phyloP scores from a whole-genome alignment of 345 rosid species.

The Laguncularia racemosa region DNA sequence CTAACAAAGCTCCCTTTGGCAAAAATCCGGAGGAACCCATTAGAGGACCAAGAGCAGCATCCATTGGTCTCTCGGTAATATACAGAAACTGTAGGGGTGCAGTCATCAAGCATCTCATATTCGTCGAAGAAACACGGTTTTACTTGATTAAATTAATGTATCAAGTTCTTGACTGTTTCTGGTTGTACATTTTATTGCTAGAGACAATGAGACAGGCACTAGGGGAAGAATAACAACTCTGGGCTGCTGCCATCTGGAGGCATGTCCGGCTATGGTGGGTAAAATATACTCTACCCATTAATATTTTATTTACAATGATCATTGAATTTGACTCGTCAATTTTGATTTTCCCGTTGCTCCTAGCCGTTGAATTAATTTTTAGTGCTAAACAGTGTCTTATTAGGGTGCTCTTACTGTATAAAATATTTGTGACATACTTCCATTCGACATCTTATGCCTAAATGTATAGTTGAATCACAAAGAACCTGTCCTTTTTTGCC shows the following conservation, averaged over 20 bases:
- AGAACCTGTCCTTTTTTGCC: no score
- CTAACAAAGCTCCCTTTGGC: constrained; percentile 36
- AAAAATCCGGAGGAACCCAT: constrained; percentile 33
- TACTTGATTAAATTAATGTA: constrained; percentile 9
- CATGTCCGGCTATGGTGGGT: constrained; percentile 15
- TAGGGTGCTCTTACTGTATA: no score
- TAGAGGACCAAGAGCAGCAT: constrained; percentile 14
- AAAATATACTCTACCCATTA: constrained; percentile 8
- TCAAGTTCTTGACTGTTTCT: constrained; percentile 26
- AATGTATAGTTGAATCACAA: no score
- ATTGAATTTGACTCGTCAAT: no score
- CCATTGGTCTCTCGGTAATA: constrained; percentile 9
- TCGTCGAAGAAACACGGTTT: no score
- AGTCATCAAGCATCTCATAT: no score
- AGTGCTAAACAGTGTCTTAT: no score
- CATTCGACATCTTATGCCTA: no score
- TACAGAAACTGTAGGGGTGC: no score
- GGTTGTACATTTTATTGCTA: constrained; percentile 10
- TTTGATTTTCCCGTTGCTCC: no score
- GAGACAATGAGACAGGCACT: constrained; percentile 16
- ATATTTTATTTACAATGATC: not conserved
- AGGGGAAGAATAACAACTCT: constrained; percentile 8
- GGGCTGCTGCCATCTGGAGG: constrained; percentile 46
- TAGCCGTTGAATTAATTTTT: no score
- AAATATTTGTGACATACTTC: no score